Conservation (phyloP, 139 green algal species). For the Tetraselmis striata region DNA sequence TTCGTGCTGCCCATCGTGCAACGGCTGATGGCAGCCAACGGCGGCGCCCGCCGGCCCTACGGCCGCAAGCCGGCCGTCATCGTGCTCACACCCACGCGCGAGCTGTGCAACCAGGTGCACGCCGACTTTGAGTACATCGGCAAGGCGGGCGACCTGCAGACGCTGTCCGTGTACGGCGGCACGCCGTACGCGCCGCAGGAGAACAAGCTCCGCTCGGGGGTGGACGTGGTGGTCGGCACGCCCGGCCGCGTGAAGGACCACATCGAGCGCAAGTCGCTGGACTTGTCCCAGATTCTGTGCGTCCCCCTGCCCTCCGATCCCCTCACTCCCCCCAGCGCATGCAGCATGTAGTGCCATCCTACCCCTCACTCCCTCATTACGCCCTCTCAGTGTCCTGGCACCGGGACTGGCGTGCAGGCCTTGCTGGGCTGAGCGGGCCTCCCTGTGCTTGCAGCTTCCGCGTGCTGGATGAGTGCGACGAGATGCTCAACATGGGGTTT, state of each 20-base stretch:
- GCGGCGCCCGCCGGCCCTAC: slow-evolving; percentile 1
- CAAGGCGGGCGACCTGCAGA: slow-evolving; percentile 55
- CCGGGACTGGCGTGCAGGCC: too few relatives aligned
- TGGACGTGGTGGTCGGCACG: slow-evolving; percentile 95
- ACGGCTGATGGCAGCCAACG: slow-evolving; percentile 36
- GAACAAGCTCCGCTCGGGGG: slow-evolving; percentile 62
- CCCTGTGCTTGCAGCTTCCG: slow-evolving; percentile 65
- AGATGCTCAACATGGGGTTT: slow-evolving; percentile 99
- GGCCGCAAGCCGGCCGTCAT: slow-evolving; percentile 68
- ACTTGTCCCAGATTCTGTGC: slow-evolving; percentile 62
- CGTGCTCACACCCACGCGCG: slow-evolving; percentile 88
- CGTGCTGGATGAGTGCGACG: slow-evolving; percentile 96
- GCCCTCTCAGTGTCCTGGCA: too few relatives aligned
- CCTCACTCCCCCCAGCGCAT: not conserved
- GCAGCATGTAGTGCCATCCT: not conserved
- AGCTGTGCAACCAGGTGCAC: slow-evolving; percentile 97
- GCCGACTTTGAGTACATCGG: slow-evolving; percentile 85
- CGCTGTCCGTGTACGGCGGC: slow-evolving; percentile 91
- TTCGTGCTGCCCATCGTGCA: slow-evolving; percentile 97
- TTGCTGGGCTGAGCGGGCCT: too few relatives aligned
- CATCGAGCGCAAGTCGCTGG: slow-evolving; percentile 76
- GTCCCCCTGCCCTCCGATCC: not conserved
- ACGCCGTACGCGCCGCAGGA: slow-evolving; percentile 73
- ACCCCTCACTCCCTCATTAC: too few relatives aligned
- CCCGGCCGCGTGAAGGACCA: slow-evolving; percentile 93